These are phyloP conservation scores for Apiotrichum sp. DNA, from an alignment of 1,284 basidiomycete genomes.

Conservation along the genomic window DNA sequence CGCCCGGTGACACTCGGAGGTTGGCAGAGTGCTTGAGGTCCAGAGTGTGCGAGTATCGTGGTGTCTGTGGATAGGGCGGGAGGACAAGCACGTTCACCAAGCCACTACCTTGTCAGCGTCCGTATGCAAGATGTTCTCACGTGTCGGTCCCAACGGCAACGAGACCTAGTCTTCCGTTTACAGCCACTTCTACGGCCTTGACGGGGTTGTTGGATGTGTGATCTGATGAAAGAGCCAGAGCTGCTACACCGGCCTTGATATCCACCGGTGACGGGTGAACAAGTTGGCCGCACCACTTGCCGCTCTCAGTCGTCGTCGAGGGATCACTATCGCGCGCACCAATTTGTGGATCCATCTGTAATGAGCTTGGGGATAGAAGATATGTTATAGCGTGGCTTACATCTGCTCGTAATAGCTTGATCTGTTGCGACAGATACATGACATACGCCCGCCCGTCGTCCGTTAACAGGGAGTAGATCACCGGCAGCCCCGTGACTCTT, in stretches of 20 bases:
- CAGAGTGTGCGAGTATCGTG: conserved; percentile 27
- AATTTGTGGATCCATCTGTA: no score
- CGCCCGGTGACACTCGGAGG: conserved; percentile 52
- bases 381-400: neutral
- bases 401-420: conserved; percentile 5
- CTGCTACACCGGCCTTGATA: conserved; percentile 4
- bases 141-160: conserved; percentile 68
- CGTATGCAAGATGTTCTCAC: neutral
- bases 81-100: conserved; percentile 54
- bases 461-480: conserved; percentile 39
- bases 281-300: conserved; percentile 3
- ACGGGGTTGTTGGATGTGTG: conserved; percentile 31
- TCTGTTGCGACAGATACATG: conserved; percentile 28
- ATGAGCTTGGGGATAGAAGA: no score
- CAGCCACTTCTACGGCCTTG: conserved; percentile 58
- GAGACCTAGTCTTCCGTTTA: conserved; percentile 79
- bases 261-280: conserved; percentile 17
- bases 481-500: conserved; percentile 27
- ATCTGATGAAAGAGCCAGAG: neutral
- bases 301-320: neutral
- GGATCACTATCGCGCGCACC: no score
- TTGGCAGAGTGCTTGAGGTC: conserved; percentile 40
- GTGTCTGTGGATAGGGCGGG: conserved; percentile 22
- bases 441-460: conserved; percentile 47
- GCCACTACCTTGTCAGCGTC: conserved; percentile 44